phyloP scores from a whole-genome alignment of 768 basidiomycete species.

The Lactifluus echinatus region DNA sequence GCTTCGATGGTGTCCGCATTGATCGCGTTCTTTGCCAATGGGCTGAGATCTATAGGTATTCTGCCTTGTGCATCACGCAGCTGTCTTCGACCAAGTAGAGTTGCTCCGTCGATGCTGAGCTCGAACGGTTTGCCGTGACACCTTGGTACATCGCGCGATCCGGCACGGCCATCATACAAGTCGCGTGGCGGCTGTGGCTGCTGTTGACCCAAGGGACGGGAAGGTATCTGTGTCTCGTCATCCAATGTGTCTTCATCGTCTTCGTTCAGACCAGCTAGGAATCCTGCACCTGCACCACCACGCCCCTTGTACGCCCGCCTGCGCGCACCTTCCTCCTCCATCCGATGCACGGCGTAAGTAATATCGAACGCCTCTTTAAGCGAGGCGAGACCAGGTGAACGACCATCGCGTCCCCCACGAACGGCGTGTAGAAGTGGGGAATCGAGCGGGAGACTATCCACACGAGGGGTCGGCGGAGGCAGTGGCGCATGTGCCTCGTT shows the following conservation, averaged over 20 bases:
- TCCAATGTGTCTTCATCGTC: constrained; percentile 70
- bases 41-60: constrained; percentile 27
- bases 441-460: constrained; percentile 50
- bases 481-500: constrained; percentile 55
- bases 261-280: constrained; percentile 83
- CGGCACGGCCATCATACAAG: constrained; percentile 57
- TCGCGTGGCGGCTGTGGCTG: neutral
- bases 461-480: constrained; percentile 55
- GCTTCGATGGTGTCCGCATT: constrained; percentile 8
- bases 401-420: constrained; percentile 62
- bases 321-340: constrained; percentile 96
- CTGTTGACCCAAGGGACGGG: constrained; percentile 21
- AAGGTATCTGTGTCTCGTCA: constrained; percentile 38
- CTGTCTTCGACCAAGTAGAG: constrained; percentile 69
- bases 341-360: constrained; percentile 96
- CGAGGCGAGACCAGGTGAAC: constrained; percentile 86
- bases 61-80: constrained; percentile 27
- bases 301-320: constrained; percentile 73
- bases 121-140: constrained; percentile 49
- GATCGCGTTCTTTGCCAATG: constrained; percentile 28
- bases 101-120: constrained; percentile 79
- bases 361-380: constrained; percentile 99
- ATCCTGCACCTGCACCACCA: constrained; percentile 69
- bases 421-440: constrained; percentile 83
- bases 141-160: constrained; percentile 51